These are phyloP conservation scores for Fusarium papillatum DNA, from an alignment of 2,329 filamentous ascomycete genomes.

Conservation along the genomic window DNA sequence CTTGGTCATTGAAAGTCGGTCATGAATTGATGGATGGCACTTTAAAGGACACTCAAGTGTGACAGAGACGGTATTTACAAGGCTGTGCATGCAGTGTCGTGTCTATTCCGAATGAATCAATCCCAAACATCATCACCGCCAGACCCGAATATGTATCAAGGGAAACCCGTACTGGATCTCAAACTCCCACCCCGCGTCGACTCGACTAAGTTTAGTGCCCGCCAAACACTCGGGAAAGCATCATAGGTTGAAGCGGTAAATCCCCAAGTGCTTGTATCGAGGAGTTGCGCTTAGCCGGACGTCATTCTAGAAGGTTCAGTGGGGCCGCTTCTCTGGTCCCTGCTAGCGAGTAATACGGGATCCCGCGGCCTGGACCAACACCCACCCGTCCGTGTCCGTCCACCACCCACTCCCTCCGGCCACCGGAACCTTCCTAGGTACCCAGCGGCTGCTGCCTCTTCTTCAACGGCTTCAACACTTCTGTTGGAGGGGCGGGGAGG, in stretches of 20 bases:
- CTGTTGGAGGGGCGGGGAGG: slow-evolving; percentile 7
- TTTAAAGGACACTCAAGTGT: not conserved
- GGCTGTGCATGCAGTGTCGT: not conserved
- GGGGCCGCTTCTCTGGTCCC: slow-evolving; percentile 44
- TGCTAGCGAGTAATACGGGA: not conserved
- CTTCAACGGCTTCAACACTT: slow-evolving; percentile 16
- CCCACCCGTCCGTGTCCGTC: slow-evolving; percentile 1
- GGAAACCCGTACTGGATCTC: not conserved
- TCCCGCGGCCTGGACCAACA: slow-evolving; percentile 8
- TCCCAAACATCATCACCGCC: slow-evolving; percentile 12
- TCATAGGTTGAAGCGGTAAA: slow-evolving; percentile 7
- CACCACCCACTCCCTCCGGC: slow-evolving; percentile 1
- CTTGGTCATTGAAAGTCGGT: not conserved
- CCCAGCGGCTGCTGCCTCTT: not conserved
- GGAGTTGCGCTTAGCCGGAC: slow-evolving; percentile 51
- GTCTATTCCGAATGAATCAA: slow-evolving; percentile 9
- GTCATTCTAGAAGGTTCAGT: slow-evolving; percentile 62
- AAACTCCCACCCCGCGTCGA: slow-evolving; percentile 26
- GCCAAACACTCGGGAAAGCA: slow-evolving; percentile 23
- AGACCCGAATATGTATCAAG: not conserved
- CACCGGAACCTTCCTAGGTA: not conserved
- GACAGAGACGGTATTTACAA: not conserved
- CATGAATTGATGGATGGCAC: not conserved
- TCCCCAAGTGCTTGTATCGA: slow-evolving; percentile 43
- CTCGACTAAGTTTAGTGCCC: slow-evolving; percentile 43